Conservation (phyloP, 805 yeast species). For the Candida gorgasii region DNA sequence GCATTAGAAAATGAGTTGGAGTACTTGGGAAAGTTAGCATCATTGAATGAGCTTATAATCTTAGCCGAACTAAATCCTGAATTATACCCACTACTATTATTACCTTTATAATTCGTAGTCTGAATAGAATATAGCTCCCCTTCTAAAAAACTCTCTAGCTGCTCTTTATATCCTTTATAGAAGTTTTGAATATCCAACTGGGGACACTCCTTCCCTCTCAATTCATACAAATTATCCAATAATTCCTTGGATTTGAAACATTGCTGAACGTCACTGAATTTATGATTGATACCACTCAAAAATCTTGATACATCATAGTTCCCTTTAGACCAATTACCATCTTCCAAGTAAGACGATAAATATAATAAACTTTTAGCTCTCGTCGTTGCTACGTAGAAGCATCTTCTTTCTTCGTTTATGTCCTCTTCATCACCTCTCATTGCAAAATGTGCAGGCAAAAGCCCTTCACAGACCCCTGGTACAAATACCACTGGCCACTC, state of each 20-base stretch:
- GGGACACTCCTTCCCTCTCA: constrained; percentile 10
- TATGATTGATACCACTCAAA: constrained; percentile 15
- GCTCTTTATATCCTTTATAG: constrained; percentile 8
- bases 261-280: constrained; percentile 15
- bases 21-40: neutral
- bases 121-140: constrained; percentile 1
- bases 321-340: constrained; percentile 20
- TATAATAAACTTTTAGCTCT: constrained; percentile 68
- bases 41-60: neutral
- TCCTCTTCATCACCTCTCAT: constrained; percentile 30
- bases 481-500: constrained; percentile 95
- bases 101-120: constrained; percentile 2
- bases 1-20: constrained; percentile 4
- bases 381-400: constrained; percentile 86
- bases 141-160: neutral
- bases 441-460: constrained; percentile 61
- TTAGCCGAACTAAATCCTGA: constrained; percentile 1
- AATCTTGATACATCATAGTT: constrained; percentile 29
- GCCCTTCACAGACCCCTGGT: constrained; percentile 67
- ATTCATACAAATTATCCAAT: constrained; percentile 21
- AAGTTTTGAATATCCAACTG: constrained; percentile 4
- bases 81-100: neutral
- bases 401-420: constrained; percentile 75
- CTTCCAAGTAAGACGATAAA: constrained; percentile 33
- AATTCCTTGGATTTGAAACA: constrained; percentile 20